Conservation (phyloP, 2,329 filamentous ascomycete genomes). For the Apiospora malaysiana region DNA sequence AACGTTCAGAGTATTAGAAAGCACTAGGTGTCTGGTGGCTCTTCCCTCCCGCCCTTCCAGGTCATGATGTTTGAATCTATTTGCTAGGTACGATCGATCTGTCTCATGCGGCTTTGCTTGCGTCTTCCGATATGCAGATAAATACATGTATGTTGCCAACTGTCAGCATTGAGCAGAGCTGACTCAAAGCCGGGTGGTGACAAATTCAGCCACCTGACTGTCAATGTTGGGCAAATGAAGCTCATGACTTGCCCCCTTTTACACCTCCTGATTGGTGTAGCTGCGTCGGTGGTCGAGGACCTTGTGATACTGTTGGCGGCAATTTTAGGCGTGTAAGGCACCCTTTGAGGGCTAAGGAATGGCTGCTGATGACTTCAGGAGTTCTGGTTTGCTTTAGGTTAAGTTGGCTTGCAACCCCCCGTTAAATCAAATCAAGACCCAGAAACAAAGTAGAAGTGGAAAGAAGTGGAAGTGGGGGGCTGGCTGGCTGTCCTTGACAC, state of each 20-base stretch:
- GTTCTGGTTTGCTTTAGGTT: background rate
- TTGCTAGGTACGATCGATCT: background rate
- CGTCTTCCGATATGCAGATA: no score
- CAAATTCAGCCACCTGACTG: conserved; percentile 9
- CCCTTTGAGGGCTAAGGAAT: background rate
- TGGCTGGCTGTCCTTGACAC: conserved; percentile 3
- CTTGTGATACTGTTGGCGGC: conserved; percentile 5
- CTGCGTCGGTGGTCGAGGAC: background rate
- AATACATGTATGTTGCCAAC: conserved; percentile 6
- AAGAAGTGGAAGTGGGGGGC: conserved; percentile 3
- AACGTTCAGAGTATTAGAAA: background rate
- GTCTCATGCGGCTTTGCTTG: background rate
- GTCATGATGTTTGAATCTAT: conserved; percentile 2
- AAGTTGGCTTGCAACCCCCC: background rate
- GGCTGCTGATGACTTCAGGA: background rate
- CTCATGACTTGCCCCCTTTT: background rate
- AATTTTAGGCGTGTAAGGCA: background rate
- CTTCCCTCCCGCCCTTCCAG: background rate
- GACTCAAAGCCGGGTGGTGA: conserved; percentile 3
- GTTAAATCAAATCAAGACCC: conserved; percentile 13
- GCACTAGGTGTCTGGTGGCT: background rate
- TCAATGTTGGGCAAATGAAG: background rate
- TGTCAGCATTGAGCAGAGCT: background rate
- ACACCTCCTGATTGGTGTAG: conserved; percentile 1
- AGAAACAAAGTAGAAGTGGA: conserved; percentile 1